Evolutionary conservation across 768 basidiomycete species (phyloP).

Genomic region (Lactifluus subvellereus): DNA sequence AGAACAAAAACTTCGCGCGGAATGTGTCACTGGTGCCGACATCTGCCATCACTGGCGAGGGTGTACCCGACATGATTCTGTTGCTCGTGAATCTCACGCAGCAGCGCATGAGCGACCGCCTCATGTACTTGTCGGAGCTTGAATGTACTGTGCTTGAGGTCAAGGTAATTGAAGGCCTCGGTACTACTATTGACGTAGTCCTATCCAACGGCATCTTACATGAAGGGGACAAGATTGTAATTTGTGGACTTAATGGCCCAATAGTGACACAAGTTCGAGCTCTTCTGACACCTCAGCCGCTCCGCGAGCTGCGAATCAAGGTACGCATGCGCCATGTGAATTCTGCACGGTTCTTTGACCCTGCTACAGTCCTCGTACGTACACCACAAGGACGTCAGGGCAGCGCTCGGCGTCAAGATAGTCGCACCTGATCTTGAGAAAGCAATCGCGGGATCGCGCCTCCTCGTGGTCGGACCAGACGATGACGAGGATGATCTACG

Average conservation of each 20-base stretch:
- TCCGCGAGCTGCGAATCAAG: constrained; percentile 94
- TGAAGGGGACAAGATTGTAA: constrained; percentile 91
- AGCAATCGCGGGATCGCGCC: constrained; percentile 92
- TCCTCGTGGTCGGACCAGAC: constrained; percentile 89
- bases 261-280: constrained; percentile 95
- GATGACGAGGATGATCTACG: constrained; percentile 94
- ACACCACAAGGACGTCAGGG: constrained; percentile 96
- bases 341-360: constrained; percentile 9
- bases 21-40: constrained; percentile 97
- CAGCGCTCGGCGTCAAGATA: constrained; percentile 94
- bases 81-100: constrained; percentile 95
- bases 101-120: constrained; percentile 92
- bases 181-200: constrained; percentile 96
- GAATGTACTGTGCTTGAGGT: constrained; percentile 99
- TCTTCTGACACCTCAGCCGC: constrained; percentile 89
- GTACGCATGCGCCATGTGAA: constrained; percentile 36
- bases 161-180: constrained; percentile 96
- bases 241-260: constrained; percentile 95
- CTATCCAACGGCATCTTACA: constrained; percentile 88
- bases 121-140: constrained; percentile 97
- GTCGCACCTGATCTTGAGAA: constrained; percentile 94
- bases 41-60: constrained; percentile 96
- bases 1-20: constrained; percentile 91
- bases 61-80: constrained; percentile 99
- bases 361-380: constrained; percentile 79